A percentile compares a stretch with the other conserved stretches of the same genome.
Evolutionary conservation across 2,329 filamentous ascomycete species (phyloP).

Genomic region (Seiridium unicorne): DNA sequence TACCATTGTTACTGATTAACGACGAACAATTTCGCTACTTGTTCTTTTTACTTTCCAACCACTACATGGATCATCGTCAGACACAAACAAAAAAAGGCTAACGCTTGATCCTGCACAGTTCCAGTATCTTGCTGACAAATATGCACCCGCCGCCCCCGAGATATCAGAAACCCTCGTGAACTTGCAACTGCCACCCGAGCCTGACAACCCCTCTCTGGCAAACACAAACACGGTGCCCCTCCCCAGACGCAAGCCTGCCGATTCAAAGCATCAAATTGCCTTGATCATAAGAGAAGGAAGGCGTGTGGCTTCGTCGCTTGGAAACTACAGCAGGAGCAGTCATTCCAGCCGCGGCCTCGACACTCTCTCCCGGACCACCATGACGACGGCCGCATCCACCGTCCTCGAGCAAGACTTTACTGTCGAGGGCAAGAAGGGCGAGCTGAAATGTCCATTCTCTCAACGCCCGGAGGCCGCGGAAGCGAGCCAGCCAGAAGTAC

Average conservation of each 20-base stretch:
- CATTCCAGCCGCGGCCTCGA: constrained; percentile 49
- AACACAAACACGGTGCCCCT: constrained; percentile 52
- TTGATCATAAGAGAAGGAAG: constrained; percentile 64
- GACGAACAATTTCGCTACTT: neutral
- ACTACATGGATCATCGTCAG: neutral
- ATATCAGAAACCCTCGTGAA: constrained; percentile 66
- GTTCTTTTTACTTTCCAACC: neutral
- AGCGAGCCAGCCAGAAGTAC: constrained; percentile 22
- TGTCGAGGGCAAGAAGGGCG: constrained; percentile 76
- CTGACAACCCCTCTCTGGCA: constrained; percentile 44
- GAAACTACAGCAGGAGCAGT: constrained; percentile 50
- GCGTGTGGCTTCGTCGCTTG: constrained; percentile 50
- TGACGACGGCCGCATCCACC: constrained; percentile 61
- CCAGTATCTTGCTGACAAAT: constrained; percentile 65
- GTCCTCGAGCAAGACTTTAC: constrained; percentile 89
- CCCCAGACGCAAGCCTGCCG: constrained; percentile 44
- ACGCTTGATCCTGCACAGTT: constrained; percentile 41
- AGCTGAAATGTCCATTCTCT: constrained; percentile 76
- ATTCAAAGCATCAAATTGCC: constrained; percentile 57
- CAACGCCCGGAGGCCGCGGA: constrained; percentile 25
- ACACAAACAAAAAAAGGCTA: neutral
- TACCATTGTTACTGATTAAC: constrained; percentile 39
- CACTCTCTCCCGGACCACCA: constrained; percentile 42
- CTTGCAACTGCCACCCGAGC: constrained; percentile 61
- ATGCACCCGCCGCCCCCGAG: constrained; percentile 63